Evolutionary conservation across 768 basidiomycete species (phyloP), one percentile per base, ranked within the genome.

Genomic region (Saitozyma podzolica): DNA sequence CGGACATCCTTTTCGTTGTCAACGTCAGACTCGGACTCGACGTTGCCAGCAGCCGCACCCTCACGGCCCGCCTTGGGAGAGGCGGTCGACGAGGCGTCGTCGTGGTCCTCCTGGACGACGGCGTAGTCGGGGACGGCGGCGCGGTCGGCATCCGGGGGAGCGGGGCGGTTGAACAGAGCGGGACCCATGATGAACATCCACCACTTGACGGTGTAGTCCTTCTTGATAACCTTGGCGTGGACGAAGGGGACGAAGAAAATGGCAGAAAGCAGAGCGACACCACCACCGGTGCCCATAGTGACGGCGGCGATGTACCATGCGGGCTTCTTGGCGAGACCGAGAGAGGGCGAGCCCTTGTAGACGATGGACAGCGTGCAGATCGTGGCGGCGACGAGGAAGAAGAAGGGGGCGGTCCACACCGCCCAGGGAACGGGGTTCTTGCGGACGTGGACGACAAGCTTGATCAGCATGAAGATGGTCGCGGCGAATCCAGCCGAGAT

Each of bases 241-340:
- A 82, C 81, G 70, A 70, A 83, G 6, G 82, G 82, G 4, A 82
- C 45, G 80, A 80, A 82, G 74, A 82, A 82, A 61, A 83, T 41
- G 60, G 74, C 47, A 3, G 81, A 70, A 8, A 83, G 62, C 43
- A 72, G 41, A 4, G 75, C 63, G 52, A 82, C 59, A 51, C 78
- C 81, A 13, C 72, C 56, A 9, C 69, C 79, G n/a, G 81, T 80
- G 6, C 77, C 69, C 40, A 81, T 64, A 57, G 82, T 79, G 50
- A 80, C 81, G 9, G 72, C 75, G 11, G 78, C 80, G 43, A 77
- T 73, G 43, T 73, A 74, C 0, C 58, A 56, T 20, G 63, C 17
- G 7, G 77, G 66, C 29, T 80, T 69, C 50, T 78, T 64, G 61
- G 77, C 69, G 54, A 83, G 76, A 1, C 76, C 72, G 56, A 83